Conservation (phyloP, 2,329 filamentous ascomycete genomes). For the Harringtonia aguacate region DNA sequence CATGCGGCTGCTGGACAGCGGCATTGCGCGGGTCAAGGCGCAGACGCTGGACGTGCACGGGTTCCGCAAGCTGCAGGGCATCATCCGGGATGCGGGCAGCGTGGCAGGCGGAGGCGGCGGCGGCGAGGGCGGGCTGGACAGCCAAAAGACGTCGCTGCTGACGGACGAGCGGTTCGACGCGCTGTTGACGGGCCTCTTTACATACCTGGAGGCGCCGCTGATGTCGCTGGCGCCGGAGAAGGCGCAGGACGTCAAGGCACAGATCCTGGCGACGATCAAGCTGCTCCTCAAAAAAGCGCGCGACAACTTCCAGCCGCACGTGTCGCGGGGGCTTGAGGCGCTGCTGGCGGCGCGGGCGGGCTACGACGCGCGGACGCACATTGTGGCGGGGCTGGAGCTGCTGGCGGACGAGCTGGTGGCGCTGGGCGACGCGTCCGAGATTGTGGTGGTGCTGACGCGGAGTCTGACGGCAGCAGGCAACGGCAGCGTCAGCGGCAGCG, state of each 20-base stretch:
- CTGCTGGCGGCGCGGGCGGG: constrained; percentile 53
- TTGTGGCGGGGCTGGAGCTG: constrained; percentile 63
- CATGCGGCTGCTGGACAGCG: constrained; percentile 57
- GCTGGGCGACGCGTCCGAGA: constrained; percentile 53
- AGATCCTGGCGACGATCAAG: constrained; percentile 64
- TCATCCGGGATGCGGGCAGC: constrained; percentile 46
- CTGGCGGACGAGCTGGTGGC: constrained; percentile 61
- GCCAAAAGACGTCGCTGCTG: constrained; percentile 40
- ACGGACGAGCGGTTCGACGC: constrained; percentile 58
- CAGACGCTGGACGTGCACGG: constrained; percentile 70
- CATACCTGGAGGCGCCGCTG: constrained; percentile 57
- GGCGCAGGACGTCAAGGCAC: constrained; percentile 60
- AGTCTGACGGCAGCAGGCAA: constrained; percentile 29
- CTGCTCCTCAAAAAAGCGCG: constrained; percentile 59
- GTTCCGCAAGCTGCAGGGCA: constrained; percentile 66
- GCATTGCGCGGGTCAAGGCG: constrained; percentile 60
- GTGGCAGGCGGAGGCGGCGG: background rate
- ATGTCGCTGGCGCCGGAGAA: constrained; percentile 37
- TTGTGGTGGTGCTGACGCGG: constrained; percentile 41
- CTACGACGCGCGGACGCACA: constrained; percentile 60
- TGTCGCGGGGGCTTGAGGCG: constrained; percentile 55
- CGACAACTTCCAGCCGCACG: constrained; percentile 55
- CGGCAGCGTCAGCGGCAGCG: background rate
- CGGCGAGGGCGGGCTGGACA: background rate
- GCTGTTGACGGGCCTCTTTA: constrained; percentile 56